These are phyloP conservation scores for Bothriochloa decipiens DNA, from an alignment of 176 grass and related monocot species.

Conservation along the genomic window DNA sequence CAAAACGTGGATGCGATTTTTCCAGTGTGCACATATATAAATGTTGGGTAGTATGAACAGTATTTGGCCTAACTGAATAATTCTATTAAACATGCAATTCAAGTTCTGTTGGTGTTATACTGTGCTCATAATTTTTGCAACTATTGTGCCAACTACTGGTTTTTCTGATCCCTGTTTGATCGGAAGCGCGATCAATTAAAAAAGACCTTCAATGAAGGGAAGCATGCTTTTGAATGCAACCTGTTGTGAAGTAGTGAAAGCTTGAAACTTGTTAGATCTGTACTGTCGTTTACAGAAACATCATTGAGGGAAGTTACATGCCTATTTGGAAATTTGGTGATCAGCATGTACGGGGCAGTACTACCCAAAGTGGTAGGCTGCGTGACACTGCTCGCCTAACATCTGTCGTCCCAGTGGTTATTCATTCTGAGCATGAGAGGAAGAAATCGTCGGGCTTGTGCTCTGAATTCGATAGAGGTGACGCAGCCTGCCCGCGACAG, in stretches of 20 bases:
- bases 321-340: constrained; percentile 3
- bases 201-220: background rate
- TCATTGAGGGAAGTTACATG: background rate
- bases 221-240: background rate
- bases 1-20: background rate
- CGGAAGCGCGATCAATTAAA: background rate
- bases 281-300: constrained; percentile 13
- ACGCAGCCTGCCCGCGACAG: background rate
- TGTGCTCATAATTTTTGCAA: background rate
- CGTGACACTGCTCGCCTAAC: constrained; percentile 1
- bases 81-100: no score
- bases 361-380: background rate
- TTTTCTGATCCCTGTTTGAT: background rate
- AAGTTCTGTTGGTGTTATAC: background rate
- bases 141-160: background rate
- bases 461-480: background rate
- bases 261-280: background rate
- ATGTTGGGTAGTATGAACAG: background rate
- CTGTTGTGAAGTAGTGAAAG: background rate
- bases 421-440: background rate
- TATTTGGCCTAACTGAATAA: background rate
- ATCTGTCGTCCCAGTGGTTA: no score
- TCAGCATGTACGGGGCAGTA: background rate
- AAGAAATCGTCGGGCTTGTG: no score
- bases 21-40: background rate